Percentiles rank a stretch among this genome's conserved stretches.
These are phyloP conservation scores for Neurospora sp. DNA, from an alignment of 495 filamentous ascomycete species.

Conservation along the genomic window DNA sequence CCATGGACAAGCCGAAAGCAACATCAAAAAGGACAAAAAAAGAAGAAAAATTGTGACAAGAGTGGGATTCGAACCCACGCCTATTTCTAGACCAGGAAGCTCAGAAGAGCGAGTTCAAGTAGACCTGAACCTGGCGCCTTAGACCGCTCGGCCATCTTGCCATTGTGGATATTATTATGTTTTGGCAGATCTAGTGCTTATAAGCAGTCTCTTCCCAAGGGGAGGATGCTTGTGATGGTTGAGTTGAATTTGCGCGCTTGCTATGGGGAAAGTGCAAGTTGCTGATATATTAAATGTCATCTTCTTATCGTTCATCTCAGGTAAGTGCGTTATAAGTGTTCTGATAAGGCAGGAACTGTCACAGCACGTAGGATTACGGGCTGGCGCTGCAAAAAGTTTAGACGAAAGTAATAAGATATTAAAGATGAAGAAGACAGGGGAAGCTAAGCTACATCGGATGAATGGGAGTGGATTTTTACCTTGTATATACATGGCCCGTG, in stretches of 20 bases:
- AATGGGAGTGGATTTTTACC: too few species aligned
- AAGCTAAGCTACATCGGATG: not conserved
- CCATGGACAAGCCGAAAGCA: not conserved
- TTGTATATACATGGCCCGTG: too few species aligned
- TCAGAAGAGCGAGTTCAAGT: not conserved
- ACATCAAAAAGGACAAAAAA: not conserved
- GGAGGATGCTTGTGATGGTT: not conserved
- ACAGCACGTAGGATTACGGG: not conserved
- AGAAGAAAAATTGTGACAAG: conserved; percentile 1
- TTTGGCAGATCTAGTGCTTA: not conserved
- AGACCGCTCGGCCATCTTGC: not conserved
- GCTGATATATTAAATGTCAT: not conserved
- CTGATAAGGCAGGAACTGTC: not conserved
- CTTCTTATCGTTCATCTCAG: not conserved
- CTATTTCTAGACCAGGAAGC: not conserved
- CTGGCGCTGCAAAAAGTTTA: not conserved
- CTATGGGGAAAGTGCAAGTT: not conserved
- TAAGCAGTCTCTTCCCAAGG: not conserved
- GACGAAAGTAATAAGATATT: not conserved
- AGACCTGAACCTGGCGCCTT: not conserved
- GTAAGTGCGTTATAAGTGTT: not conserved
- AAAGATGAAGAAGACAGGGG: not conserved
- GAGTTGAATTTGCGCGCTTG: not conserved
- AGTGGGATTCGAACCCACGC: conserved; percentile 12
- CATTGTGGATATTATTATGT: not conserved